Base-by-base conservation (phyloP, 169 alveolate species). In the Plasmodium adleri region DNA sequence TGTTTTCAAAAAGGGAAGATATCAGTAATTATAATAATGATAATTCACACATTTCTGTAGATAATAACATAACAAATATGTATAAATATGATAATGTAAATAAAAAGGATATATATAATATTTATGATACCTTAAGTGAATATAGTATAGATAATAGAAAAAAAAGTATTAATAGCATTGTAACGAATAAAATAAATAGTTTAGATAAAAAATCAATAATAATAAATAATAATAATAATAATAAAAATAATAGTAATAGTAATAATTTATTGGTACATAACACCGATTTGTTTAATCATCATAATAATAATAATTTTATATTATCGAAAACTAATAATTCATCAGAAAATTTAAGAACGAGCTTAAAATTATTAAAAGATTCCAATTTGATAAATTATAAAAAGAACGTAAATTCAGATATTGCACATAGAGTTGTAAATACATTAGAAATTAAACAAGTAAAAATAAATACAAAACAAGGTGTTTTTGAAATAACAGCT, bases 381-480 rank as follows among this genome's bases (percentile, higher is more conserved):
- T 6, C 62, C 4, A 71, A 71, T 50, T 24, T 26, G 67, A 67
- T 6, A 15, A 49, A 52, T 49, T 10, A 71, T 22, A 71, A 26
- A 3, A 49, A 50, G 12, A 52, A 47, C 4, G 6, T 10, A 12
- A 49, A 39, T 47, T 20, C 24, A 24, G 24, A 49, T 50, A 22
- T 5, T 12, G 20, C 39, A 1, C 72, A 20, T 7, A 80, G 56
- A 67, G 70, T 80, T 12, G 83, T 80, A 67, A 80, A 80, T 12
- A 80, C 90, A 6, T 28, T 80, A 26, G 90, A 80, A 80, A 80
- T 80, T 26, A 80, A 80, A 80, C 64, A 80, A 54, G 58, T 52
- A 52, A 80, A 80, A 49, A 80, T 68, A 68, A 67, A 80, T 3
- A 80, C 90, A 68, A 80, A 80, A 59, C 90, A 80, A 32, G 90